Percentiles rank a stretch among this genome's conserved stretches.
These are phyloP conservation scores for Lolium multiflorum DNA, from an alignment of 176 grass and related monocot genomes.

Conservation along the genomic window DNA sequence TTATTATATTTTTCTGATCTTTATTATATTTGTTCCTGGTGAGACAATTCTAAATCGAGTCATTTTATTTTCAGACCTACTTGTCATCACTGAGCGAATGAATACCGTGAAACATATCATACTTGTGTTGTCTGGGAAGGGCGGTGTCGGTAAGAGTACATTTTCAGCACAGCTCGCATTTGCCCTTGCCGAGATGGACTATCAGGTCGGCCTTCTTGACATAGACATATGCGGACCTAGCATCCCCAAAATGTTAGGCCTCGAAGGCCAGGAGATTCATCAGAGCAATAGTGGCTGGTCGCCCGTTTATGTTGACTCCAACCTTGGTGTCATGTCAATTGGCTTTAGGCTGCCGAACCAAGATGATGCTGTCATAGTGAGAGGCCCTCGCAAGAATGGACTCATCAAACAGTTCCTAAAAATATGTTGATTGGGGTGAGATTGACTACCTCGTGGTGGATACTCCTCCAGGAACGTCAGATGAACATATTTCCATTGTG, in stretches of 20 bases:
- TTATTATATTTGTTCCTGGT: neutral
- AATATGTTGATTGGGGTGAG: too few relatives aligned
- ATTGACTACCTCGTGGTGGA: too few relatives aligned
- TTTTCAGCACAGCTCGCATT: conserved; percentile 79
- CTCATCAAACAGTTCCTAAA: too few relatives aligned
- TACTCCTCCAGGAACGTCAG: too few relatives aligned
- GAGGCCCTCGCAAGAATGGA: too few relatives aligned
- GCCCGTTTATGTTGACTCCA: conserved; percentile 50
- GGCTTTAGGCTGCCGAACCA: too few relatives aligned
- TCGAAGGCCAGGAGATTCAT: conserved; percentile 75
- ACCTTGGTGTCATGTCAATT: too few relatives aligned
- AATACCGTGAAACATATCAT: conserved; percentile 71
- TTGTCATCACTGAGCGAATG: conserved; percentile 71
- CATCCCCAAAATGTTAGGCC: conserved; percentile 79
- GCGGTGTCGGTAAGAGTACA: conserved; percentile 76
- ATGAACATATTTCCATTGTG: too few relatives aligned
- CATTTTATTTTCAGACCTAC: conserved; percentile 53
- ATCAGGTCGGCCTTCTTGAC: conserved; percentile 72
- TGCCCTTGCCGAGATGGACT: conserved; percentile 60
- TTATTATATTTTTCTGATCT: neutral
- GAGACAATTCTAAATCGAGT: neutral
- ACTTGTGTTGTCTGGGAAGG: conserved; percentile 76
- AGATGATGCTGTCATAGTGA: too few relatives aligned
- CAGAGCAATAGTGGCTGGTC: conserved; percentile 81
- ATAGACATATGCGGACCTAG: conserved; percentile 83